Percentiles rank a stretch among this genome's conserved stretches.
Evolutionary conservation across 305 asterid species (phyloP).

Genomic region (Fraxinus ornus): DNA sequence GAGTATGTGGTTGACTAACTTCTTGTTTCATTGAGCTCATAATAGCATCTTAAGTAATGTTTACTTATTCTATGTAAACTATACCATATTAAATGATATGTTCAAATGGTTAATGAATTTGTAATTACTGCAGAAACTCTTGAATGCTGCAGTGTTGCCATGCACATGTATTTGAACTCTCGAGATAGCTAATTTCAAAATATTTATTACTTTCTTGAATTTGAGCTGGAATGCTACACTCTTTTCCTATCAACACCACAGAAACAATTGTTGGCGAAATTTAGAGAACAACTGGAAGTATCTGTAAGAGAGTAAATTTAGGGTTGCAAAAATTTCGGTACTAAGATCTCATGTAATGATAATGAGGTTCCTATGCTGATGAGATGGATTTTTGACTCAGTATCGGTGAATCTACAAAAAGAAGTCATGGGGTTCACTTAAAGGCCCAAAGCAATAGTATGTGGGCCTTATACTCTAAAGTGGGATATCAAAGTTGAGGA

Average conservation of each 20-base stretch:
- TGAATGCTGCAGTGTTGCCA: neutral
- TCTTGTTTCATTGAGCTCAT: slow-evolving; percentile 9
- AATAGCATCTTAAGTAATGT: neutral
- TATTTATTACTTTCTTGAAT: neutral
- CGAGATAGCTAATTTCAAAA: neutral
- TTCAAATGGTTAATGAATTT: neutral
- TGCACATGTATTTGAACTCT: neutral
- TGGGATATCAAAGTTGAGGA: neutral
- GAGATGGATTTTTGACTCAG: neutral
- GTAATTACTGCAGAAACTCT: neutral
- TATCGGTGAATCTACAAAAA: neutral
- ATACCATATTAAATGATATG: neutral
- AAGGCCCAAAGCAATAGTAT: neutral
- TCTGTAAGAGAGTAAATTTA: neutral
- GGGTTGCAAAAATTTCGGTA: neutral
- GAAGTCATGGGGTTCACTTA: neutral
- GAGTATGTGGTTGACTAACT: slow-evolving; percentile 8
- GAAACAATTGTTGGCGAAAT: neutral
- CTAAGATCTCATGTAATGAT: neutral
- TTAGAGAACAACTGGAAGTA: neutral
- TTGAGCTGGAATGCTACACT: neutral
- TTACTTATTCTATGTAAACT: neutral
- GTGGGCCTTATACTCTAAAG: neutral
- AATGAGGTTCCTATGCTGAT: neutral
- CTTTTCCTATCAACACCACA: neutral